These are phyloP conservation scores for Paramecium biaurelia DNA, from an alignment of 73 alveolate species.

Conservation along the genomic window DNA sequence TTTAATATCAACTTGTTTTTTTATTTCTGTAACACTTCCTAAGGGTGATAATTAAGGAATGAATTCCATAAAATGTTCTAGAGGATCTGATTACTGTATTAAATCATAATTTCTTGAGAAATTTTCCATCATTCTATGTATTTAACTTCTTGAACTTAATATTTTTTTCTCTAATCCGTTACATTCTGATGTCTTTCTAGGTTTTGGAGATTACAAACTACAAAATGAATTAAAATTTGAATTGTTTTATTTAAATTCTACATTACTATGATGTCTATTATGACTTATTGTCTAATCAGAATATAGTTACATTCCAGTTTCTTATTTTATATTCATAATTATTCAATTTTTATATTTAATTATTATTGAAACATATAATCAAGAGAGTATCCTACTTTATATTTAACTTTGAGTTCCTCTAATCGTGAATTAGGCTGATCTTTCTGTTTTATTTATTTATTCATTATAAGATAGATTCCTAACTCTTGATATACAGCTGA, in stretches of 20 bases:
- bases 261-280: neutral
- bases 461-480: slow-evolving; percentile 8
- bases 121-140: slow-evolving; percentile 1
- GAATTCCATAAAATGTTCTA: neutral
- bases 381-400: neutral
- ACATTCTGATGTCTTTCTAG: neutral
- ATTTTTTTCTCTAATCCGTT: neutral
- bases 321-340: neutral
- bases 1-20: neutral
- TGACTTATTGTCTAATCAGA: neutral
- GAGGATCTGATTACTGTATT: neutral
- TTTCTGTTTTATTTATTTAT: neutral
- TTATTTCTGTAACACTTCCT: neutral
- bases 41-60: neutral
- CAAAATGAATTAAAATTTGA: neutral
- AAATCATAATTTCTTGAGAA: neutral
- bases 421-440: neutral
- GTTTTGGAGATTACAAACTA: neutral
- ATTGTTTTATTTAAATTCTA: neutral
- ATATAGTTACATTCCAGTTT: neutral
- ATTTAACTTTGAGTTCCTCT: neutral
- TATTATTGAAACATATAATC: neutral
- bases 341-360: neutral
- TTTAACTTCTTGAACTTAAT: neutral
- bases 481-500: neutral